Evolutionary conservation across 164 flowering plant species (phyloP).

Genomic region (Vitis rotundifolia): DNA sequence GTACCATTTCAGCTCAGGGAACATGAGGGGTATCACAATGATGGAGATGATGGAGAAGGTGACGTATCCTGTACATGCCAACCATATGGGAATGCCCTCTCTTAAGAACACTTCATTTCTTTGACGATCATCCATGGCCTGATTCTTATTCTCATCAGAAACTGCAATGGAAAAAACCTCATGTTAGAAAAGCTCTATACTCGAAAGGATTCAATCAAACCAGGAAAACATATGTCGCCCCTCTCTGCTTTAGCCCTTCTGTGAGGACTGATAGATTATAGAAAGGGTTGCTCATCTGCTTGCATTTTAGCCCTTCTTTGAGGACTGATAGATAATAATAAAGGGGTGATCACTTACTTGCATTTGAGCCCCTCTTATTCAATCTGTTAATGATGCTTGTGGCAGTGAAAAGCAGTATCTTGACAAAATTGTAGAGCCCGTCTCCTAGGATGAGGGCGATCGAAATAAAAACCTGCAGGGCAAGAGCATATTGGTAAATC

Average conservation of each 20-base stretch:
- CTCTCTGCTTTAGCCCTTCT: not conserved
- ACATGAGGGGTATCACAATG: constrained; percentile 78
- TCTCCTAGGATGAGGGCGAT: constrained; percentile 87
- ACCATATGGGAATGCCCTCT: constrained; percentile 74
- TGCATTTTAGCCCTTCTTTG: too few species aligned
- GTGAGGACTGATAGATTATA: not conserved
- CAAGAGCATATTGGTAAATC: not conserved
- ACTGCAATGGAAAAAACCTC: constrained; percentile 22
- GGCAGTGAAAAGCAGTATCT: constrained; percentile 45
- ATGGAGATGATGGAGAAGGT: constrained; percentile 59
- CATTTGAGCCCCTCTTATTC: constrained; percentile 27
- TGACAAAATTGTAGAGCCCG: constrained; percentile 81
- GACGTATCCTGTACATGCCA: constrained; percentile 59
- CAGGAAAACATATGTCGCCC: not conserved
- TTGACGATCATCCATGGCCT: constrained; percentile 40
- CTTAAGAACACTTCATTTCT: constrained; percentile 64
- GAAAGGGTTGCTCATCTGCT: too few species aligned
- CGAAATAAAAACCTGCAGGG: constrained; percentile 71
- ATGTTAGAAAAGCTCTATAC: constrained; percentile 4
- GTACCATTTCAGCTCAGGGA: constrained; percentile 85
- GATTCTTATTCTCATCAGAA: constrained; percentile 23
- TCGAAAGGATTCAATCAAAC: not conserved
- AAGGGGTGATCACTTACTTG: constrained; percentile 30
- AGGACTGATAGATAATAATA: too few species aligned
- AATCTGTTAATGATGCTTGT: constrained; percentile 32